A percentile compares a stretch with the other conserved stretches of the same genome.
Evolutionary conservation across 2,329 filamentous ascomycete species (phyloP).

Genomic region (Trichoderma breve): DNA sequence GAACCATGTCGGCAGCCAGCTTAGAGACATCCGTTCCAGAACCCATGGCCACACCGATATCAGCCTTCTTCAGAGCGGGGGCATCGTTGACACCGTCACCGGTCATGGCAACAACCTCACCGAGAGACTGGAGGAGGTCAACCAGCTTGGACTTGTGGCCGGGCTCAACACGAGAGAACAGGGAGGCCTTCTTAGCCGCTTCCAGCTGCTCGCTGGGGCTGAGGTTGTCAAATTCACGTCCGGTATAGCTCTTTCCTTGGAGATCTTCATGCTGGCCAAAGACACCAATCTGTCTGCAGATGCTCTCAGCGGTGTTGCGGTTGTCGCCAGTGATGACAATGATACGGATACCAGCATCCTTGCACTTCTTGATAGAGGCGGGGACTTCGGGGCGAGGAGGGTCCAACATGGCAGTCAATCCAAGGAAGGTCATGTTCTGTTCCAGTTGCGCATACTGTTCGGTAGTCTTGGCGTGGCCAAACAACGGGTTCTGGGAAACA

Average conservation of each 20-base stretch:
- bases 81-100: slow-evolving; percentile 98
- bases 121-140: slow-evolving; percentile 87
- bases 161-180: slow-evolving; percentile 96
- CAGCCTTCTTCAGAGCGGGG: slow-evolving; percentile 94
- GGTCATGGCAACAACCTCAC: slow-evolving; percentile 98
- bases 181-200: slow-evolving; percentile 78
- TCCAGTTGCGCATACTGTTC: slow-evolving; percentile 83
- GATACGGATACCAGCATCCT: slow-evolving; percentile 89
- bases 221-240: slow-evolving; percentile 88
- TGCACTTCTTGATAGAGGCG: slow-evolving; percentile 82
- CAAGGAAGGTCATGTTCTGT: slow-evolving; percentile 90
- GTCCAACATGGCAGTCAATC: slow-evolving; percentile 94
- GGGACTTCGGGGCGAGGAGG: slow-evolving; percentile 91
- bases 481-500: slow-evolving; percentile 65
- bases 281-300: slow-evolving; percentile 94
- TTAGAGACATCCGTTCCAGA: slow-evolving; percentile 96
- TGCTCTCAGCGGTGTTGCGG: slow-evolving; percentile 94
- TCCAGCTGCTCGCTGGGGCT: slow-evolving; percentile 75
- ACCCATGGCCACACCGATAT: slow-evolving; percentile 99
- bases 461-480: slow-evolving; percentile 75
- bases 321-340: slow-evolving; percentile 99
- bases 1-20: slow-evolving; percentile 95
- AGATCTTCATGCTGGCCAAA: slow-evolving; percentile 82
- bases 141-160: slow-evolving; percentile 97
- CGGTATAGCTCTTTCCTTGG: slow-evolving; percentile 89